phyloP scores from a whole-genome alignment of 2,329 filamentous ascomycete genomes.

The Coniochaeta hoffmannii region DNA sequence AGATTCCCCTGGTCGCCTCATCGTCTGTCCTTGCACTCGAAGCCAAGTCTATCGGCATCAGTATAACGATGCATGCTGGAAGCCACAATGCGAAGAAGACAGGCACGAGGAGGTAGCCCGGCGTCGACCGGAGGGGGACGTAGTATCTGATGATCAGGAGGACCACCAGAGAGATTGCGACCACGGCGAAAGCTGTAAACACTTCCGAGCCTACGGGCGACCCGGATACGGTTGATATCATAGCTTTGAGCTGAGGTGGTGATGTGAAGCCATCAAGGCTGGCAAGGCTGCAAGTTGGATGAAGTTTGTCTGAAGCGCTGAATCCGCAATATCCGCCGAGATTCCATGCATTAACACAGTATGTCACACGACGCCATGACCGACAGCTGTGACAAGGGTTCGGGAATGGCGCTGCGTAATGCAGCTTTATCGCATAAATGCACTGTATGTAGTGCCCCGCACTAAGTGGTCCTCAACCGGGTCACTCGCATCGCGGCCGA shows the following conservation, averaged over 20 bases:
- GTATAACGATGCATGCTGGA: slow-evolving; percentile 80
- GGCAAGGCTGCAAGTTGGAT: background rate
- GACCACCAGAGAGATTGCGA: slow-evolving; percentile 67
- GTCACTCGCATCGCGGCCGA: background rate
- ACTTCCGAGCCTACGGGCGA: slow-evolving; percentile 71
- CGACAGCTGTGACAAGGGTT: too few species aligned
- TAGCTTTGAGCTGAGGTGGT: slow-evolving; percentile 8
- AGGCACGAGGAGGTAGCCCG: slow-evolving; percentile 80
- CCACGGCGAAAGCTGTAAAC: slow-evolving; percentile 66
- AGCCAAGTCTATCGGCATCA: slow-evolving; percentile 93
- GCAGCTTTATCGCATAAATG: background rate
- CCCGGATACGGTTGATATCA: slow-evolving; percentile 11
- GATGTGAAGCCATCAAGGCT: slow-evolving; percentile 2
- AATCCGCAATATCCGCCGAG: background rate
- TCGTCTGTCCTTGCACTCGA: slow-evolving; percentile 71
- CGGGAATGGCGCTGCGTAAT: background rate
- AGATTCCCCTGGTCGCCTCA: slow-evolving; percentile 69
- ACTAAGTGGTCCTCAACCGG: background rate
- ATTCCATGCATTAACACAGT: background rate
- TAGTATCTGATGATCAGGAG: slow-evolving; percentile 84
- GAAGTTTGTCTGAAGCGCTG: background rate
- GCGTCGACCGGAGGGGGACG: slow-evolving; percentile 82
- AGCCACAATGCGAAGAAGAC: slow-evolving; percentile 95
- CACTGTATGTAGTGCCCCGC: background rate
- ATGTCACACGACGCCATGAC: background rate